Evolutionary conservation across 2,329 filamentous ascomycete species (phyloP), one percentile per base, ranked within the genome.

Genomic region (Fusarium phyllophilum): DNA sequence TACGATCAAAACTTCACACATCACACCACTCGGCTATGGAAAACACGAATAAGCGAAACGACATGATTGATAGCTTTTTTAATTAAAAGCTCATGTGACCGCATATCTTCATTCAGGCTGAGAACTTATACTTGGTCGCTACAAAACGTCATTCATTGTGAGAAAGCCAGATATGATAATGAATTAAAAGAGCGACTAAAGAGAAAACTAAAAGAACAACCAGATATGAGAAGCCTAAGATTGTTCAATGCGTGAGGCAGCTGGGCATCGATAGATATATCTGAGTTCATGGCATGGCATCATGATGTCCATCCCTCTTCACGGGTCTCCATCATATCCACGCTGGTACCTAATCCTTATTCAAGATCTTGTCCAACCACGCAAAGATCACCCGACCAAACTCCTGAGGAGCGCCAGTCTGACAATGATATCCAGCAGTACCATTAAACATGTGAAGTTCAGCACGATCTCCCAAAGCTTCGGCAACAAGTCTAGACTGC

Each of bases 401-500:
- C 9, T 70, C 68, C 15, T 70, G 68, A 0, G 61, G 36, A 18
- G 68, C 68, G 4, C 68, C 68, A 20, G 60, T 70, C 39, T 70
- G 68, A 1, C 68, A 70, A n/a, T 70, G 68, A 22, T 45, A 70
- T 5, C 68, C 68, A 36, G 68, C 55, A 3, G 68, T 61, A 12
- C 68, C 68, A 8, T 71, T 70, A 10, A 70, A 70, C 6, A 66
- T 29, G 6, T 70, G 66, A 6, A 70, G 20, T 0, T 70, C 66
- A 3, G 68, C 68, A 1, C 38, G 22, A 4, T 70, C 61, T 6
- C 68, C 68, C 39, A 70, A 17, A 3, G 39, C 31, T 6, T 66
- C 66, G 0, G 58, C 64, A 2, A 70, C 54, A 4, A 13, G 41
- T n/a, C 49, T 31, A 2, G 68, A 70, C n/a, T 70, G 68, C 1